These are phyloP conservation scores for Hypholoma sublateritium DNA, from an alignment of 768 basidiomycete species.

Conservation along the genomic window DNA sequence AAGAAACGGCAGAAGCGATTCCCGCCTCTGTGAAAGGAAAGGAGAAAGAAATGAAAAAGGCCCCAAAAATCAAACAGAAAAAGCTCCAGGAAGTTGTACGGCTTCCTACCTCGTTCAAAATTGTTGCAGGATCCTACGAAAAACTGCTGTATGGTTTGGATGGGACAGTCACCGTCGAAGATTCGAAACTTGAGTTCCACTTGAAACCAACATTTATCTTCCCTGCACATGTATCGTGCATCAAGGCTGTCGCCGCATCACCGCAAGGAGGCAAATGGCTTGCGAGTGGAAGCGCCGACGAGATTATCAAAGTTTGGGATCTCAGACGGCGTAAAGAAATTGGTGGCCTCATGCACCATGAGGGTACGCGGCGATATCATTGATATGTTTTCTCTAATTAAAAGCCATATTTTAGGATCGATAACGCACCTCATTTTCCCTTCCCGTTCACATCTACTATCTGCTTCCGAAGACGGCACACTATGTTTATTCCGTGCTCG, in stretches of 20 bases:
- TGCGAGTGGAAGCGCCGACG: conserved; percentile 93
- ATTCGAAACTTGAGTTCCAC: conserved; percentile 31
- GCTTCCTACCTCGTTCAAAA: conserved; percentile 69
- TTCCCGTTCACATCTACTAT: conserved; percentile 85
- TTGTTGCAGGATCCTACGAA: conserved; percentile 94
- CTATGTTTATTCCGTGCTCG: conserved; percentile 88
- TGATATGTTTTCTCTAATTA: background rate
- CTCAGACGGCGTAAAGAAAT: conserved; percentile 88
- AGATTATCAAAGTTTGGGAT: conserved; percentile 98
- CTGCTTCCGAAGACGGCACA: conserved; percentile 91
- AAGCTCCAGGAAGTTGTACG: conserved; percentile 12
- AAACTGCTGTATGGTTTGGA: conserved; percentile 91
- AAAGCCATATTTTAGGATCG: conserved; percentile 57
- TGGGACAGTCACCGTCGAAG: conserved; percentile 47
- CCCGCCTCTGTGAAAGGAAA: conserved; percentile 16
- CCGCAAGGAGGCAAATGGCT: conserved; percentile 94
- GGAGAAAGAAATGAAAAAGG: background rate
- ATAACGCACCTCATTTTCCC: conserved; percentile 89
- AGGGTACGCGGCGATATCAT: conserved; percentile 53
- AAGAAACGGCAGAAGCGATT: background rate
- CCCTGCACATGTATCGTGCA: conserved; percentile 92
- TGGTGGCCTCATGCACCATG: conserved; percentile 92
- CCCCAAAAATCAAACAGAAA: conserved; percentile 18
- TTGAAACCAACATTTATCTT: conserved; percentile 91
- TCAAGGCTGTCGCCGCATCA: conserved; percentile 87